Evolutionary conservation across 257 asterid genomes (phyloP).

Genomic region (Solanum corneliomulleri): DNA sequence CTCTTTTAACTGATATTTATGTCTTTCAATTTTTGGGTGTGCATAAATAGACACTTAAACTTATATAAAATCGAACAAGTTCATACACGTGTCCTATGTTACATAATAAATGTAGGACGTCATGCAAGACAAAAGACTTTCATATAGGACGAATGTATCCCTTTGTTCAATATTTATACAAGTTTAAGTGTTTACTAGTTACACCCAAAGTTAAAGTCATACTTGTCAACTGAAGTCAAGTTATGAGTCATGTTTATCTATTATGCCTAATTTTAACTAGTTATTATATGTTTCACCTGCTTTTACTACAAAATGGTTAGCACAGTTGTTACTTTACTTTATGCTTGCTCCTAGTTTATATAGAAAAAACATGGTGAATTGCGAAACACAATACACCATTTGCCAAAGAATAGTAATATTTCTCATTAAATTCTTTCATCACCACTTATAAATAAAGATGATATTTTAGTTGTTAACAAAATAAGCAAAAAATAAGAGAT

Average conservation of each 20-base stretch:
- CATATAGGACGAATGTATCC: not conserved
- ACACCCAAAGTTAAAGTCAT: not conserved
- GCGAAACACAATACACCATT: not conserved
- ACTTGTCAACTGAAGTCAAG: too few relatives aligned
- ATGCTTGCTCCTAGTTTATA: not conserved
- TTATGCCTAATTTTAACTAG: not conserved
- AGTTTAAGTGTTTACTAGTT: too few relatives aligned
- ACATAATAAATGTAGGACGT: not conserved
- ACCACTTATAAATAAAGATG: not conserved
- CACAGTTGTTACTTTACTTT: not conserved
- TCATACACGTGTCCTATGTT: not conserved
- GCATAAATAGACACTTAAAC: too few relatives aligned
- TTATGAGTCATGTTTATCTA: not conserved
- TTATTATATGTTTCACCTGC: too few relatives aligned
- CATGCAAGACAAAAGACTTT: too few relatives aligned
- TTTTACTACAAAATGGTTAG: not conserved
- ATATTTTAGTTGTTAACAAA: not conserved
- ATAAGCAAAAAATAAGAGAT: not conserved
- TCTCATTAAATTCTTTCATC: not conserved
- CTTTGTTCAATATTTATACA: not conserved
- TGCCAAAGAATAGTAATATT: not conserved
- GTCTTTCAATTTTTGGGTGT: fast-evolving
- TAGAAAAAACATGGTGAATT: too few relatives aligned
- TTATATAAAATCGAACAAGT: too few relatives aligned
- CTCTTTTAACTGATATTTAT: too few relatives aligned